phyloP scores from a whole-genome alignment of 176 grass and related monocot species.

The Oryza coarctata region DNA sequence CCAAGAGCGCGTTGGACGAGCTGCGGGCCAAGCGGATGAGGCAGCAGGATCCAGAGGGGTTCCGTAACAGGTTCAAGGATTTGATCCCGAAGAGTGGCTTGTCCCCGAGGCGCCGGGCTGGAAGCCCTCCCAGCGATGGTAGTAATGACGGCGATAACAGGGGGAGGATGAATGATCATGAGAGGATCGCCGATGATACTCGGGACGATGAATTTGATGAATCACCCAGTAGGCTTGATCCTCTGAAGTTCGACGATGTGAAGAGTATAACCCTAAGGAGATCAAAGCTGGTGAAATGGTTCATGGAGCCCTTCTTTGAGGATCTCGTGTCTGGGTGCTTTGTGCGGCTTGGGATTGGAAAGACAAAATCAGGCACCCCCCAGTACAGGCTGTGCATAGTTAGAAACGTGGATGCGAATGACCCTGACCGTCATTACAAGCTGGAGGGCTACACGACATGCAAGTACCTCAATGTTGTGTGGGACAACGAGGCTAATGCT shows the following conservation, averaged over 20 bases:
- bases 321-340: conserved; percentile 75
- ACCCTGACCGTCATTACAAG: conserved; percentile 70
- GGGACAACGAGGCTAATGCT: conserved; percentile 64
- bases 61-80: conserved; percentile 56
- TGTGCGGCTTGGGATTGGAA: conserved; percentile 81
- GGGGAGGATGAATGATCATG: conserved; percentile 53
- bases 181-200: conserved; percentile 43
- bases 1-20: conserved; percentile 64
- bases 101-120: conserved; percentile 37
- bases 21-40: conserved; percentile 63
- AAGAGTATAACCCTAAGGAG: conserved; percentile 77
- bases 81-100: conserved; percentile 35
- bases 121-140: conserved; percentile 59
- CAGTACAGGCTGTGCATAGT: conserved; percentile 90
- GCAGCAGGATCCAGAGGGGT: conserved; percentile 57
- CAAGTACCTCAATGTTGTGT: conserved; percentile 88
- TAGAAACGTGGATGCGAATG: conserved; percentile 75
- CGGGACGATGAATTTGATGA: conserved; percentile 84
- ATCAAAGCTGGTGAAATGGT: conserved; percentile 91
- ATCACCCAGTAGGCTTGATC: conserved; percentile 53
- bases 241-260: conserved; percentile 76
- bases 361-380: conserved; percentile 58
- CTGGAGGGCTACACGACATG: conserved; percentile 68
- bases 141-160: conserved; percentile 56
- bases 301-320: conserved; percentile 98